Evolutionary conservation across 345 rosid species (phyloP).

Genomic region (Eucalyptus tenuipes): DNA sequence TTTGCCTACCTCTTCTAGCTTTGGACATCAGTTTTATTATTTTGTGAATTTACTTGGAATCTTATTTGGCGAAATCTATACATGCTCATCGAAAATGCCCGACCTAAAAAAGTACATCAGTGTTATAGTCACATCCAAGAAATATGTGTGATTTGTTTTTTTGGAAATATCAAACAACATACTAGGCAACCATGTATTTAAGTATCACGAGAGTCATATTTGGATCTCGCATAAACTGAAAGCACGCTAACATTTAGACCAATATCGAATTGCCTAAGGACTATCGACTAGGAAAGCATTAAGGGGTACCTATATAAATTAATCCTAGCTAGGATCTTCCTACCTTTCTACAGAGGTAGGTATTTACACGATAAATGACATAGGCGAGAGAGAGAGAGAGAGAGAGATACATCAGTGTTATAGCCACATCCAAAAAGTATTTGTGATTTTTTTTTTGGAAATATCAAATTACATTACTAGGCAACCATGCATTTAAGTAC

Average conservation of each 20-base stretch:
- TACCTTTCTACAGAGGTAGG: background rate
- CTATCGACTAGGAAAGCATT: too few species aligned
- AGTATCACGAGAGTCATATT: too few species aligned
- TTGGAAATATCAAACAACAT: background rate
- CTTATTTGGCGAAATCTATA: background rate
- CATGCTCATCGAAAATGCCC: background rate
- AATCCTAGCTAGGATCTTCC: background rate
- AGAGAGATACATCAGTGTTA: too few species aligned
- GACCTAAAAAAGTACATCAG: background rate
- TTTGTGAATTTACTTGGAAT: background rate
- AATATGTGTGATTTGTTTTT: background rate
- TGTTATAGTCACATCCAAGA: background rate
- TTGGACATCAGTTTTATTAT: background rate
- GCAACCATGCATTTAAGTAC: too few species aligned
- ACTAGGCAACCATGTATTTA: too few species aligned
- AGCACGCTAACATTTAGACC: accelerated
- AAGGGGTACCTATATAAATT: background rate
- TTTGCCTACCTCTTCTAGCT: background rate
- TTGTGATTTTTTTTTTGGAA: too few species aligned
- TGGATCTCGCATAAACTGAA: too few species aligned
- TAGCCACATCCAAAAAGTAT: too few species aligned
- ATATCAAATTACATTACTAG: too few species aligned
- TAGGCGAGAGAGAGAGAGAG: background rate
- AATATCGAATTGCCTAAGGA: too few species aligned
- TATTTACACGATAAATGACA: background rate